Evolutionary conservation across 192 early-diverging fungal genomes (phyloP).

Genomic region (Linnemannia zychae): DNA sequence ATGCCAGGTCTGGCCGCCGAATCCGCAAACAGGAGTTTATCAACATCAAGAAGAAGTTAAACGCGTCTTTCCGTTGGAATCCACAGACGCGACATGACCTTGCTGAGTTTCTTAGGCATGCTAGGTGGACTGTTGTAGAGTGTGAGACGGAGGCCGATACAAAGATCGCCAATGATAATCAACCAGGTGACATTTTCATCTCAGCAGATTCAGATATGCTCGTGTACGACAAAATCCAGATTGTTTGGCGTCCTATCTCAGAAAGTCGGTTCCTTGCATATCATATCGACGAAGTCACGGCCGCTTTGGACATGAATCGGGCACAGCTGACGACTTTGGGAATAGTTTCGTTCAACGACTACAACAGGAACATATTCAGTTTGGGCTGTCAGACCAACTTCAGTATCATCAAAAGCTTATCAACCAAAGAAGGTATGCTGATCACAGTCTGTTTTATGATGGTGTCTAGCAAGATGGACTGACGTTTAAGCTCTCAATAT

Average conservation of each 20-base stretch:
- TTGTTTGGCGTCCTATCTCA: slow-evolving; percentile 8
- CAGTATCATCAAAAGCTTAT: background rate
- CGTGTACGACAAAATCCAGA: slow-evolving; percentile 5
- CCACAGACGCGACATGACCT: background rate
- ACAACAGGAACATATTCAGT: slow-evolving; percentile 3
- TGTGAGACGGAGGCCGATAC: slow-evolving; percentile 18
- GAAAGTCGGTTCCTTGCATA: background rate
- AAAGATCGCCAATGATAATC: slow-evolving; percentile 13
- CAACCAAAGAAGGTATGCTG: too few relatives aligned
- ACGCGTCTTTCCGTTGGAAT: background rate
- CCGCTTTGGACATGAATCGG: background rate
- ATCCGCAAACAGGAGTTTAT: slow-evolving; percentile 3
- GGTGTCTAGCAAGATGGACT: too few relatives aligned
- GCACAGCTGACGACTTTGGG: slow-evolving; percentile 6
- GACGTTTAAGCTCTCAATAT: too few relatives aligned
- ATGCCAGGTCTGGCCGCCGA: background rate
- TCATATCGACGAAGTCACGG: background rate
- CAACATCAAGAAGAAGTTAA: background rate
- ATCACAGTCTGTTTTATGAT: too few relatives aligned
- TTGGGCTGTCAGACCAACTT: slow-evolving; percentile 7
- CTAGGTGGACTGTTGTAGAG: background rate
- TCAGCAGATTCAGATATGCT: slow-evolving; percentile 13
- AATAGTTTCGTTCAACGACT: slow-evolving; percentile 18
- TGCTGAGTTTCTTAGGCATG: background rate
- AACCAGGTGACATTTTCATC: background rate